phyloP scores from a whole-genome alignment of 768 basidiomycete genomes.

The Leccinum rimulosum region DNA sequence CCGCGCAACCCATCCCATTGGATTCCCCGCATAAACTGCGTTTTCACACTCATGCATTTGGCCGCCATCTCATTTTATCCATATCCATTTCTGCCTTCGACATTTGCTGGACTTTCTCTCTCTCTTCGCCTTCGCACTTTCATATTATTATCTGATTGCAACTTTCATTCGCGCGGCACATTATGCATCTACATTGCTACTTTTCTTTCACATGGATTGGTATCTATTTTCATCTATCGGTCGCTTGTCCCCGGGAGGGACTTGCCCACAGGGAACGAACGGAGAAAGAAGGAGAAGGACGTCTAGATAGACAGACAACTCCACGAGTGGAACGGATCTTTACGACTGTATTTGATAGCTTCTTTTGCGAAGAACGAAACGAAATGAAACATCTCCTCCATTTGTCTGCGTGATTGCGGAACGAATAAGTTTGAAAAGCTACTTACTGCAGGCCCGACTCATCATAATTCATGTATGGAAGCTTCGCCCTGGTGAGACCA shows the following conservation, averaged over 20 bases:
- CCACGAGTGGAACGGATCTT: conserved; percentile 20
- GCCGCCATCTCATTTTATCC: background rate
- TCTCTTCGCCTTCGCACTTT: conserved; percentile 16
- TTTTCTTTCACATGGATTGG: conserved; percentile 16
- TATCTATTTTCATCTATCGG: conserved; percentile 32
- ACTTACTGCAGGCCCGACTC: background rate
- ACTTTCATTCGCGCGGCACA: conserved; percentile 21
- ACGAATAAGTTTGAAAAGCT: background rate
- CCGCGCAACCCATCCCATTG: conserved; percentile 12
- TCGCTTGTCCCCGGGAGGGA: conserved; percentile 26
- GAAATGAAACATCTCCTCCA: conserved; percentile 41
- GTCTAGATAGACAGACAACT: conserved; percentile 14
- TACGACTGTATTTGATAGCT: conserved; percentile 25
- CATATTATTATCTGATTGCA: conserved; percentile 30
- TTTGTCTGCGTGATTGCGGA: conserved; percentile 4
- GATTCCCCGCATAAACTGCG: conserved; percentile 22
- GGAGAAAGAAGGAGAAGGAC: conserved; percentile 9
- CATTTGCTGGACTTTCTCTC: conserved; percentile 5
- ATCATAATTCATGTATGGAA: background rate
- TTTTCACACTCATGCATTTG: conserved; percentile 2
- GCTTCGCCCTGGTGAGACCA: background rate
- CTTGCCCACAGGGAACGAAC: conserved; percentile 12
- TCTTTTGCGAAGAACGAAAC: conserved; percentile 38
- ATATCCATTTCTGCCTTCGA: conserved; percentile 5
- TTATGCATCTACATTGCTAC: conserved; percentile 33